Conservation (phyloP, 2,329 filamentous ascomycete genomes). For the Aureobasidium pullulans region DNA sequence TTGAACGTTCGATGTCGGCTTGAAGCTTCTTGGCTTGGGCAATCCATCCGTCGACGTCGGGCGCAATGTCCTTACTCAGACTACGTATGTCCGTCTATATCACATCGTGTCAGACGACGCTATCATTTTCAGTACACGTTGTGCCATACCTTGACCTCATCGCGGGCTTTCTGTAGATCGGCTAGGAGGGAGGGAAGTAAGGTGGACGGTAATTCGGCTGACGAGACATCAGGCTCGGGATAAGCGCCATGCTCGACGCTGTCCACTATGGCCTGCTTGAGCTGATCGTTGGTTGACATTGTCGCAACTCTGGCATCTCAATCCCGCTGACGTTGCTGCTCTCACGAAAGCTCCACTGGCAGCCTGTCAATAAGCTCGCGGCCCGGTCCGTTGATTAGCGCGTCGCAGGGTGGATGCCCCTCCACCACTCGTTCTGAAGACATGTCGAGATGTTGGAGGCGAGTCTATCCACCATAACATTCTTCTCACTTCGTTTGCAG, state of each 20-base stretch:
- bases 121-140: constrained; percentile 22
- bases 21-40: constrained; percentile 75
- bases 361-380: constrained; percentile 6
- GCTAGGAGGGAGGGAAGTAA: constrained; percentile 44
- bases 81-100: constrained; percentile 61
- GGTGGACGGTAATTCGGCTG: constrained; percentile 40
- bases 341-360: background rate
- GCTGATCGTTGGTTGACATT: background rate
- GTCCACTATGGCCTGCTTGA: constrained; percentile 48
- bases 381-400: constrained; percentile 4
- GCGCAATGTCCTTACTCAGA: constrained; percentile 68
- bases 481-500: background rate
- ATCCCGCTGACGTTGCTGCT: background rate
- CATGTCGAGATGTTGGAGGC: constrained; percentile 1
- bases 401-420: background rate
- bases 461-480: background rate
- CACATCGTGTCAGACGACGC: background rate
- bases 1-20: constrained; percentile 74
- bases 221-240: constrained; percentile 50
- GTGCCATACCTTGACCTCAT: constrained; percentile 45
- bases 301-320: background rate
- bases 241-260: constrained; percentile 53
- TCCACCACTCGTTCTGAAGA: background rate
- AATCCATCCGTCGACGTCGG: constrained; percentile 81
- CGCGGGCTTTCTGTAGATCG: constrained; percentile 44